These are phyloP conservation scores for Kodamaea anthophila DNA, from an alignment of 1,139 yeast species.

Conservation along the genomic window DNA sequence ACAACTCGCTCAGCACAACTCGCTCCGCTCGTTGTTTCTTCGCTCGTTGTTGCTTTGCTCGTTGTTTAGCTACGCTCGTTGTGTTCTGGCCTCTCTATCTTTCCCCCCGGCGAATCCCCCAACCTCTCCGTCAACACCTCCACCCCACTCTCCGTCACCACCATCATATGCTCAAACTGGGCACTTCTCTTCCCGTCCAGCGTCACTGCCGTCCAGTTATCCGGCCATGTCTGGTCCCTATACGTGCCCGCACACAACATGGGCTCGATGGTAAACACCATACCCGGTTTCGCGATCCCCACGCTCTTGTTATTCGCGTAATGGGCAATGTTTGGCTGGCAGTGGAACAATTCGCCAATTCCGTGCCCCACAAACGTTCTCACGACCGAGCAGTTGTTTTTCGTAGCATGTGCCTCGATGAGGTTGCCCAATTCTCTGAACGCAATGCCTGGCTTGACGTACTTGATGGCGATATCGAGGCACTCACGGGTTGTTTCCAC, in stretches of 20 bases:
- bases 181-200: slow-evolving; percentile 86
- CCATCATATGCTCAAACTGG: slow-evolving; percentile 89
- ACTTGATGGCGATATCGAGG: slow-evolving; percentile 72
- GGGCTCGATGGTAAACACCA: slow-evolving; percentile 97
- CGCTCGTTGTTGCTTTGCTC: too few species aligned
- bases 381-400: slow-evolving; percentile 79
- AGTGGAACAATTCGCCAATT: slow-evolving; percentile 78
- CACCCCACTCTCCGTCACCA: slow-evolving; percentile 90
- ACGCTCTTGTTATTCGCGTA: slow-evolving; percentile 89
- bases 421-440: slow-evolving; percentile 83
- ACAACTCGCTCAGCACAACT: too few species aligned
- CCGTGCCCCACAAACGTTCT: slow-evolving; percentile 96
- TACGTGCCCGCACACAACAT: slow-evolving; percentile 89
- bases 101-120: slow-evolving; percentile 11
- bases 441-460: slow-evolving; percentile 88
- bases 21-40: too few species aligned
- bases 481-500: slow-evolving; percentile 95
- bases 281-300: slow-evolving; percentile 93
- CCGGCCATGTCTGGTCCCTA: slow-evolving; percentile 90
- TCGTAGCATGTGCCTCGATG: slow-evolving; percentile 81
- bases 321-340: slow-evolving; percentile 92
- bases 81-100: slow-evolving; percentile 3
- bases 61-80: too few species aligned
- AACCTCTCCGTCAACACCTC: slow-evolving; percentile 72
- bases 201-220: slow-evolving; percentile 93